Evolutionary conservation across 495 filamentous ascomycete genomes (phyloP).

Genomic region (Penicillium herquei): DNA sequence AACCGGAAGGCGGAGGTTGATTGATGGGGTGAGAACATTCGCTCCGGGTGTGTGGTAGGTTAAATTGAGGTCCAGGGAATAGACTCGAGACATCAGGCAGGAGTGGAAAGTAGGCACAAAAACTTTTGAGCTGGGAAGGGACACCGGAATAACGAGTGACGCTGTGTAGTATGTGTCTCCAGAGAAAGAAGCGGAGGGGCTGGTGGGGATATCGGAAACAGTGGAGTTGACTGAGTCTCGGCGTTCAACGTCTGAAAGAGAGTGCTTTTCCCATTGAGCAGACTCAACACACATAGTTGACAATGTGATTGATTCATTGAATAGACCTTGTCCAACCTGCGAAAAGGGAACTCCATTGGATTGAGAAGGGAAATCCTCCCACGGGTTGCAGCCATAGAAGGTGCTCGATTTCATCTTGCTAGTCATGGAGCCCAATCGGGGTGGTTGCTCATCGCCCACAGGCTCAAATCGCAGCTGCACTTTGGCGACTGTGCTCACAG

Average conservation of each 20-base stretch:
- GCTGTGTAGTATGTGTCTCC: conserved; percentile 62
- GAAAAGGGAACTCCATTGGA: conserved; percentile 20
- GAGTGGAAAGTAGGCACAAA: conserved; percentile 88
- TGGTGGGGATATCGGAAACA: conserved; percentile 28
- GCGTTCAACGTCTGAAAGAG: conserved; percentile 31
- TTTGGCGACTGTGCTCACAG: conserved; percentile 60
- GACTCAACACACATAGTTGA: conserved; percentile 63
- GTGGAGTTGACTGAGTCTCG: conserved; percentile 59
- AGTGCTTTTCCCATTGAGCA: conserved; percentile 64
- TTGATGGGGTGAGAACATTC: conserved; percentile 50
- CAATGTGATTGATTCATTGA: conserved; percentile 60
- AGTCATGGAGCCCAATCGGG: conserved; percentile 61
- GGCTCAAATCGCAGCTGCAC: conserved; percentile 77
- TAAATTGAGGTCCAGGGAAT: conserved; percentile 69
- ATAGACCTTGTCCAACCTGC: conserved; percentile 56
- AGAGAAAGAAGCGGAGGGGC: conserved; percentile 40
- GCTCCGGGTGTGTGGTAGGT: conserved; percentile 57
- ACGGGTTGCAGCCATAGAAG: conserved; percentile 67
- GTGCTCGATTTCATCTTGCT: conserved; percentile 75
- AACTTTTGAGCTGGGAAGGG: conserved; percentile 64
- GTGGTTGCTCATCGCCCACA: conserved; percentile 57
- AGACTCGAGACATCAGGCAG: conserved; percentile 78
- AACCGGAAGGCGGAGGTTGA: conserved; percentile 71
- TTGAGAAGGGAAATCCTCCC: conserved; percentile 43
- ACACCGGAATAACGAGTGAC: conserved; percentile 68